A percentile compares a stretch with the other conserved stretches of the same genome.
Conservation (phyloP, 2,329 filamentous ascomycete species). For the Diaporthe destruens region DNA sequence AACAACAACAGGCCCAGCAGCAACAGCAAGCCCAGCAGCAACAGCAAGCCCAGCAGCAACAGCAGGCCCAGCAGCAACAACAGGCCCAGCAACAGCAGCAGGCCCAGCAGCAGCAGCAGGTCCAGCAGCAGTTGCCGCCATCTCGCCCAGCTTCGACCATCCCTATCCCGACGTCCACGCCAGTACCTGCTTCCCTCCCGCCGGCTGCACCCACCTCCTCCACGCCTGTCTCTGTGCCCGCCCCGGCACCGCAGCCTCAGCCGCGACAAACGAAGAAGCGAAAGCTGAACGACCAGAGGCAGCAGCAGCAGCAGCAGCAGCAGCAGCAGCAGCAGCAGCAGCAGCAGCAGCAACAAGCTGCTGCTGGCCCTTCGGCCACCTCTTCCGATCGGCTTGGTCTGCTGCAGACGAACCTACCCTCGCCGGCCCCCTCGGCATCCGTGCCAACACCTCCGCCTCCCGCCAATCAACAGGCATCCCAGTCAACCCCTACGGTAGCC, state of each 20-base stretch:
- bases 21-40: conserved; percentile 34
- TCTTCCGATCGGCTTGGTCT: conserved; percentile 40
- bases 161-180: conserved; percentile 39
- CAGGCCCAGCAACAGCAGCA: neutral
- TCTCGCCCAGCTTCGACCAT: conserved; percentile 41
- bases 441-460: conserved; percentile 41
- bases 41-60: conserved; percentile 21
- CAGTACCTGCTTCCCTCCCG: conserved; percentile 38
- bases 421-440: conserved; percentile 41
- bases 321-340: conserved; percentile 42
- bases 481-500: conserved; percentile 38
- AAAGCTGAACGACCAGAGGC: conserved; percentile 41
- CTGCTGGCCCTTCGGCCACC: conserved; percentile 36
- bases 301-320: conserved; percentile 42
- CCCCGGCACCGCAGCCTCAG: conserved; percentile 31
- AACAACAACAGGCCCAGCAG: conserved; percentile 1
- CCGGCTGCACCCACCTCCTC: conserved; percentile 38
- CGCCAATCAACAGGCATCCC: conserved; percentile 39
- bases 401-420: conserved; percentile 41
- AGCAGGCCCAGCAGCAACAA: conserved; percentile 41
- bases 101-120: conserved; percentile 30
- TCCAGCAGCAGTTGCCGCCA: conserved; percentile 42
- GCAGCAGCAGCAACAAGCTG: conserved; percentile 43
- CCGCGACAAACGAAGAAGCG: conserved; percentile 42
- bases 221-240: conserved; percentile 37